Conservation (phyloP, 148 eudicot species). For the Nepenthes gracilis region DNA sequence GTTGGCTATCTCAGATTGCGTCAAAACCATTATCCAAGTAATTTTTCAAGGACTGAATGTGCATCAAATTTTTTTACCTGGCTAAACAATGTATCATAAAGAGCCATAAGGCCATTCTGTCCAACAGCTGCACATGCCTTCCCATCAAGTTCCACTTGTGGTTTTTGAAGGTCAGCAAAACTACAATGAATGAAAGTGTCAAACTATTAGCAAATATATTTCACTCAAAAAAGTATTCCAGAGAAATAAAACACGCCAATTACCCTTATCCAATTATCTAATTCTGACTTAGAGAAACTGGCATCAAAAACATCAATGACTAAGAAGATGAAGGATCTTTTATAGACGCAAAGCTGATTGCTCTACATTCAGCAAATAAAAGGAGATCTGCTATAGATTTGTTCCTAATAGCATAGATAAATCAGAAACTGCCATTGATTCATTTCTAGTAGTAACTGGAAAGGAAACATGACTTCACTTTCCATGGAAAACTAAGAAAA, state of each 20-base stretch:
- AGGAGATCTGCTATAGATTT: too few relatives aligned
- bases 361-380: too few relatives aligned
- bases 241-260: not conserved
- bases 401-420: too few relatives aligned
- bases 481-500: too few relatives aligned
- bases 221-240: not conserved
- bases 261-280: not conserved
- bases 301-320: too few relatives aligned
- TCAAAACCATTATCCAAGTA: not conserved
- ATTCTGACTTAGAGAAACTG: too few relatives aligned
- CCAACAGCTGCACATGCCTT: conserved; percentile 99
- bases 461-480: too few relatives aligned
- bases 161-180: conserved; percentile 94
- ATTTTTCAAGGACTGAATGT: not conserved
- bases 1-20: not conserved
- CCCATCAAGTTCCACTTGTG: conserved; percentile 92
- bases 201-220: conserved; percentile 2
- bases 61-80: conserved; percentile 39
- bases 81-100: conserved; percentile 84
- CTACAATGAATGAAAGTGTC: conserved; percentile 27
- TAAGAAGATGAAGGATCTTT: too few relatives aligned
- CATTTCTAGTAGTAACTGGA: too few relatives aligned
- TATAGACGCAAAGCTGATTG: too few relatives aligned
- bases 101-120: conserved; percentile 95
- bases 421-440: too few relatives aligned